Percentiles rank a stretch among this genome's conserved stretches.
Conservation (phyloP, 1,284 basidiomycete genomes). For the Ustilago vetiveriae region DNA sequence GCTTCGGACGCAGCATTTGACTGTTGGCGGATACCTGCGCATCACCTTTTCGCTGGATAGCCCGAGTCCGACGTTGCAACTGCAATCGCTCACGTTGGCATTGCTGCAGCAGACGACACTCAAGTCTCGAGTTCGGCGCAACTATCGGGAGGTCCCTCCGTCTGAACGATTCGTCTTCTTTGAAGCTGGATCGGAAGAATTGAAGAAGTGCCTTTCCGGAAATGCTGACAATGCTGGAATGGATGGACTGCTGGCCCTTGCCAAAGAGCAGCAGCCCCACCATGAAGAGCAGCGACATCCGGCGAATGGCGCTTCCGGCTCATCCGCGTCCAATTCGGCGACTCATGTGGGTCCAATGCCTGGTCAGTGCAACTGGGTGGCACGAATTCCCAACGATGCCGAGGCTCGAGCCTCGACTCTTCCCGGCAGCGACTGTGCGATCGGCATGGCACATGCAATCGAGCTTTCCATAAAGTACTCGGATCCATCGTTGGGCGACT, state of each 20-base stretch:
- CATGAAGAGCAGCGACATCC: not conserved
- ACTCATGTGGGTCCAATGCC: conserved; percentile 1
- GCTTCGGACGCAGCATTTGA: conserved; percentile 45
- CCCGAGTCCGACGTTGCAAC: conserved; percentile 31
- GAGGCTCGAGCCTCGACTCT: conserved; percentile 41
- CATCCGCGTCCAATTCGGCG: not conserved
- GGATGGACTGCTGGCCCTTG: conserved; percentile 27
- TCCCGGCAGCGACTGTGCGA: conserved; percentile 40
- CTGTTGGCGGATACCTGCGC: conserved; percentile 48
- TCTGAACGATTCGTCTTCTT: conserved; percentile 45
- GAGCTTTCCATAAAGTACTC: conserved; percentile 45
- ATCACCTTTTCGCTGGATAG: conserved; percentile 44
- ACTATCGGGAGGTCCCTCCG: conserved; percentile 34
- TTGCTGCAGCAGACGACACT: conserved; percentile 48
- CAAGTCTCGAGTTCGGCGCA: conserved; percentile 39
- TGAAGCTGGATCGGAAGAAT: conserved; percentile 31
- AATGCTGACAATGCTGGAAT: conserved; percentile 7
- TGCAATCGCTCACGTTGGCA: conserved; percentile 40
- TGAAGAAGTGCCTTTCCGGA: conserved; percentile 19
- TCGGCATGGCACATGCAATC: conserved; percentile 41
- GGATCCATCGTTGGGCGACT: conserved; percentile 18
- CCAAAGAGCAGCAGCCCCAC: conserved; percentile 28
- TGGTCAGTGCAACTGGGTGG: conserved; percentile 47
- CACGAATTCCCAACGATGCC: conserved; percentile 39
- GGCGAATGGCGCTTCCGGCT: not conserved